Evolutionary conservation across 2,329 filamentous ascomycete species (phyloP).

Genomic region (Xylariaceae sp.): DNA sequence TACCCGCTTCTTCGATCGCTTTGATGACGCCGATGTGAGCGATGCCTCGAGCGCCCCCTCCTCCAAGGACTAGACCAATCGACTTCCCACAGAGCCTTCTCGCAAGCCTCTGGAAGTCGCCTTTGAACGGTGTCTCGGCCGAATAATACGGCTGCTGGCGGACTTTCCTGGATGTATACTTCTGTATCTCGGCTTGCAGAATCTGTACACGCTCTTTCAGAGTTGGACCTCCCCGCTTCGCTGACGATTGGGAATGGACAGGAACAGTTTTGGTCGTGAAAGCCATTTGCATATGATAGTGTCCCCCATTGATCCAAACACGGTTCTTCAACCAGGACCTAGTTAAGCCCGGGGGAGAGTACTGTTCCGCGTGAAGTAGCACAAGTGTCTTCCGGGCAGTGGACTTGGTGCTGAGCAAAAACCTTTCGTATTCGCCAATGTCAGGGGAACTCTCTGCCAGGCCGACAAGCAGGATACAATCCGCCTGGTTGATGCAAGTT

Average conservation of each 20-base stretch:
- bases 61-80: conserved; percentile 87
- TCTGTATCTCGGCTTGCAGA: conserved; percentile 93
- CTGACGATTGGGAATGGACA: conserved; percentile 55
- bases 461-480: conserved; percentile 90
- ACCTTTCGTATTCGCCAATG: conserved; percentile 94
- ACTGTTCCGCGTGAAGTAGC: conserved; percentile 81
- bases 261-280: conserved; percentile 73
- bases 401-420: conserved; percentile 94
- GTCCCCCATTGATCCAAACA: conserved; percentile 96
- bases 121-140: conserved; percentile 86
- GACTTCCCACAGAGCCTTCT: conserved; percentile 88
- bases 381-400: conserved; percentile 92
- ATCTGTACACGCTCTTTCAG: conserved; percentile 92
- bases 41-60: conserved; percentile 87
- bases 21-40: conserved; percentile 91
- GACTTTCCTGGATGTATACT: conserved; percentile 92
- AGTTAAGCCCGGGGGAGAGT: conserved; percentile 77
- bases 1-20: conserved; percentile 90
- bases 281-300: conserved; percentile 96
- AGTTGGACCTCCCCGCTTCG: conserved; percentile 74
- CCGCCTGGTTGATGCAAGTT: conserved; percentile 93
- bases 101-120: conserved; percentile 91
- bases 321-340: conserved; percentile 86
- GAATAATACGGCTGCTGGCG: conserved; percentile 85
- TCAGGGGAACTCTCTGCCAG: conserved; percentile 82